Evolutionary conservation across 257 asterid species (phyloP).

Genomic region (Ilex asprella): DNA sequence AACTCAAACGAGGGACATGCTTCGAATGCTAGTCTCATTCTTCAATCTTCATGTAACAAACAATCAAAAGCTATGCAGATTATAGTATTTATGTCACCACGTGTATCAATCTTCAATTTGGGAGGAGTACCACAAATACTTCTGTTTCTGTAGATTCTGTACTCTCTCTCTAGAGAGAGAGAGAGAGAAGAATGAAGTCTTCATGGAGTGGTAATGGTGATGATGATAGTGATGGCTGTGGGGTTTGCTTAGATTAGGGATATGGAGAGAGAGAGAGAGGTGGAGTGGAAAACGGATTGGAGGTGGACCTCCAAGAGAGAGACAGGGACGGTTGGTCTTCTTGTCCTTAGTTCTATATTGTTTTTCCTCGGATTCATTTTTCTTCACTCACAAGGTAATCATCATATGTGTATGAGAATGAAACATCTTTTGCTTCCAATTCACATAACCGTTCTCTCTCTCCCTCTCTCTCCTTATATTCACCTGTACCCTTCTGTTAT

Average conservation of each 20-base stretch:
- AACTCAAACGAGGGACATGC: constrained; percentile 34
- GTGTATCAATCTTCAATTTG: constrained; percentile 2
- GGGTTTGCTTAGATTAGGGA: constrained; percentile 20
- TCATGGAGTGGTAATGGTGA: constrained; percentile 48
- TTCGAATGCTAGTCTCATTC: constrained; percentile 31
- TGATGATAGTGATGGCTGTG: constrained; percentile 39
- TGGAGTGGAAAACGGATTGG: constrained; percentile 97
- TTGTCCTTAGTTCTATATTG: constrained; percentile 70
- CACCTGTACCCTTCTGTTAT: constrained; percentile 40
- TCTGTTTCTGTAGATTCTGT: not conserved
- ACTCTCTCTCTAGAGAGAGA: constrained; percentile 1
- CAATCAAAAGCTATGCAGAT: not conserved
- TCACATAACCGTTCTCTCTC: constrained; percentile 54
- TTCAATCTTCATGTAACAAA: constrained; percentile 17
- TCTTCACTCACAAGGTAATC: constrained; percentile 98
- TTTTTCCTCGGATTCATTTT: constrained; percentile 36
- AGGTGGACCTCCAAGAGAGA: constrained; percentile 52
- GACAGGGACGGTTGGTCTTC: constrained; percentile 62
- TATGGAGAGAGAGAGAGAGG: constrained; percentile 11
- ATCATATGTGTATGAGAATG: constrained; percentile 53
- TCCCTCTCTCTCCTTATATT: constrained; percentile 33
- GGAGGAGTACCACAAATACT: constrained; percentile 12
- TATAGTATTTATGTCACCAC: not conserved
- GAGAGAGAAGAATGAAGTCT: constrained; percentile 30
- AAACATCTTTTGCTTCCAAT: constrained; percentile 86